Base-by-base conservation (phyloP, 2,329 filamentous ascomycete genomes). In the Beauveria bassiana region DNA sequence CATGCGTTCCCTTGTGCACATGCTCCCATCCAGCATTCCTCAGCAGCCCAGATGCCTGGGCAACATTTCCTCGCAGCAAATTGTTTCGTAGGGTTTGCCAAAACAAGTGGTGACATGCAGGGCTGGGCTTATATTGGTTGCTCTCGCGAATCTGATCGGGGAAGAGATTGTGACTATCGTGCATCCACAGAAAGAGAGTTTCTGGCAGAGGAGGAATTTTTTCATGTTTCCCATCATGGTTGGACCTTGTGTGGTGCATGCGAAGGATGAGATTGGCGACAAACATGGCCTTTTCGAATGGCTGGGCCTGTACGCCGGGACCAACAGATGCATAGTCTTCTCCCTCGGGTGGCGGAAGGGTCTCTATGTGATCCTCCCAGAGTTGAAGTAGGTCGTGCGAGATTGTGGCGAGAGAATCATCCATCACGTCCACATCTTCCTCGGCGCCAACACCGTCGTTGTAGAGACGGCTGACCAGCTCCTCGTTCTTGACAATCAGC, bases 51-150 rank as follows among this genome's bases (percentile, higher is more conserved):
- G 88, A 79, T 1, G 88, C 87, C 47, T 85, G 84, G 16, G 73
- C 68, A 49, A 96, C 82, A 62, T 88, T 87, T 47, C 93, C 93
- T 52, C 92, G 88, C 28, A 96, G 78, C 24, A 93, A 79, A 16
- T 86, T 80, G 61, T 85, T 84, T 67, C 88, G 89, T n/a, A 96
- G 78, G 1, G 86, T 86, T 70, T 93, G 90, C 93, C 93, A 98
- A 74, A 91, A 98, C 42, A 89, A 79, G 28, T 81, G 78, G 68
- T 95, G 90, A 49, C 86, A 85, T 2, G 91, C 88, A 24, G 92
- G 90, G 63, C 89, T 89, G 1, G 90, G 89, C 51, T 81, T 80
- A 66, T 86, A 76, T 31, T 80, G 79, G 64, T 83, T 77, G 26
- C 97, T 81, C 4, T 86, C 79, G 43, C 85, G 78, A 26, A 89